A percentile compares a stretch with the other conserved stretches of the same genome.
phyloP scores from a whole-genome alignment of 2,329 filamentous ascomycete species.

The Scedosporium apiospermum region DNA sequence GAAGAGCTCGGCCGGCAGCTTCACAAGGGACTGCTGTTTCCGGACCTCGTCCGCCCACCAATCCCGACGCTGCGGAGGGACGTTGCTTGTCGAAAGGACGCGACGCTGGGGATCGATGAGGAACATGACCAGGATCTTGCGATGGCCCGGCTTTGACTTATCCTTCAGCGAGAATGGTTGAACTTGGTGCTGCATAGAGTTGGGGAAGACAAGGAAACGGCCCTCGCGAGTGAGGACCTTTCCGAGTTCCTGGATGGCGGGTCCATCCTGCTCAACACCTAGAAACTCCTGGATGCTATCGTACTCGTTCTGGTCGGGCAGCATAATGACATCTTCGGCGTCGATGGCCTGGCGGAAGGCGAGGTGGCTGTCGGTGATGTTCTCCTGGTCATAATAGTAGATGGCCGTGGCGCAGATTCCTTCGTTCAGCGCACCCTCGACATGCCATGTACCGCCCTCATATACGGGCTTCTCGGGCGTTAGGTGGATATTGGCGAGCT shows the following conservation, averaged over 20 bases:
- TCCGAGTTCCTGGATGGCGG: slow-evolving; percentile 24
- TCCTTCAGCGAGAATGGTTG: slow-evolving; percentile 40
- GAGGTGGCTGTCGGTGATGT: slow-evolving; percentile 44
- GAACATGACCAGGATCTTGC: slow-evolving; percentile 47
- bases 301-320: slow-evolving; percentile 23
- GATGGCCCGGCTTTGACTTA: slow-evolving; percentile 39
- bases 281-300: slow-evolving; percentile 23
- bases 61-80: slow-evolving; percentile 27
- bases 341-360: slow-evolving; percentile 36
- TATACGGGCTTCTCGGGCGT: slow-evolving; percentile 48
- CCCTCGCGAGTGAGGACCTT: slow-evolving; percentile 30
- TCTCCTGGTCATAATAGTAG: slow-evolving; percentile 52
- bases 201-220: slow-evolving; percentile 34
- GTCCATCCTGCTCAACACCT: slow-evolving; percentile 16
- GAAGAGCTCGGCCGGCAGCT: slow-evolving; percentile 19
- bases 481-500: slow-evolving; percentile 52
- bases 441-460: slow-evolving; percentile 42
- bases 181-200: slow-evolving; percentile 37
- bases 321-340: slow-evolving; percentile 15
- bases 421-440: slow-evolving; percentile 50
- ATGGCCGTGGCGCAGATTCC: slow-evolving; percentile 54
- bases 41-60: slow-evolving; percentile 35
- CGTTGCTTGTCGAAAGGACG: slow-evolving; percentile 34
- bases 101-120: slow-evolving; percentile 45
- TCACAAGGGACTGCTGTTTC: slow-evolving; percentile 18